Evolutionary conservation across 2,329 filamentous ascomycete species (phyloP).

Genomic region (Dothideomycetes sp.): DNA sequence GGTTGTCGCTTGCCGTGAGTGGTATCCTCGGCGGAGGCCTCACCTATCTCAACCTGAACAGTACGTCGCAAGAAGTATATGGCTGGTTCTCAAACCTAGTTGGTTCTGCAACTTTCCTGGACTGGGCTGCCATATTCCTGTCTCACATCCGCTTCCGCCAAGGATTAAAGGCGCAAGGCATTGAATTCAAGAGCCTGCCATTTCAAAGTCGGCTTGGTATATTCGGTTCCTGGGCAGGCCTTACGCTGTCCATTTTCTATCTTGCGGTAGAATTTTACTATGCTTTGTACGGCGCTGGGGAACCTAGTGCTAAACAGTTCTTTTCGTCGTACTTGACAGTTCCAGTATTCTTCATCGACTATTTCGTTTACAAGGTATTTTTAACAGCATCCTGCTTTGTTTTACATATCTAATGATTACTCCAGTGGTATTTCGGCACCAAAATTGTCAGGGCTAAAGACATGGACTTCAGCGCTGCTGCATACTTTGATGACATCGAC

Average conservation of each 20-base stretch:
- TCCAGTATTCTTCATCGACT: slow-evolving; percentile 22
- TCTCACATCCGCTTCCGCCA: slow-evolving; percentile 19
- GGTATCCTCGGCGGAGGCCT: slow-evolving; percentile 21
- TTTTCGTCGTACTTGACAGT: slow-evolving; percentile 23
- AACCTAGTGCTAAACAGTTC: slow-evolving; percentile 20
- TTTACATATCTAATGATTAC: background rate
- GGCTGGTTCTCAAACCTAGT: slow-evolving; percentile 21
- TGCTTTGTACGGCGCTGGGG: slow-evolving; percentile 20
- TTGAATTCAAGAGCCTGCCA: slow-evolving; percentile 14
- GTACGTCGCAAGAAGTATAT: slow-evolving; percentile 17
- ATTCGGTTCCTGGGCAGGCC: slow-evolving; percentile 16
- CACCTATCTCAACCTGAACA: slow-evolving; percentile 23
- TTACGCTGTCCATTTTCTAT: slow-evolving; percentile 19
- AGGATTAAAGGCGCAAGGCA: slow-evolving; percentile 18
- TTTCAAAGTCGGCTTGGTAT: slow-evolving; percentile 17
- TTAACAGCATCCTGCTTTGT: background rate
- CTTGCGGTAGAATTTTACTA: slow-evolving; percentile 25
- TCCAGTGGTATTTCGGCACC: background rate
- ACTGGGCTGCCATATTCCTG: slow-evolving; percentile 17
- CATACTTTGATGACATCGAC: background rate
- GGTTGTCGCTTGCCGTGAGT: slow-evolving; percentile 19
- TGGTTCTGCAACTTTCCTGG: slow-evolving; percentile 20
- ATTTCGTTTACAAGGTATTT: slow-evolving; percentile 14
- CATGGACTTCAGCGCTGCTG: background rate
- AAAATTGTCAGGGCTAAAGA: background rate